phyloP scores from a whole-genome alignment of 1,284 basidiomycete species.

The Caloboletus firmus region DNA sequence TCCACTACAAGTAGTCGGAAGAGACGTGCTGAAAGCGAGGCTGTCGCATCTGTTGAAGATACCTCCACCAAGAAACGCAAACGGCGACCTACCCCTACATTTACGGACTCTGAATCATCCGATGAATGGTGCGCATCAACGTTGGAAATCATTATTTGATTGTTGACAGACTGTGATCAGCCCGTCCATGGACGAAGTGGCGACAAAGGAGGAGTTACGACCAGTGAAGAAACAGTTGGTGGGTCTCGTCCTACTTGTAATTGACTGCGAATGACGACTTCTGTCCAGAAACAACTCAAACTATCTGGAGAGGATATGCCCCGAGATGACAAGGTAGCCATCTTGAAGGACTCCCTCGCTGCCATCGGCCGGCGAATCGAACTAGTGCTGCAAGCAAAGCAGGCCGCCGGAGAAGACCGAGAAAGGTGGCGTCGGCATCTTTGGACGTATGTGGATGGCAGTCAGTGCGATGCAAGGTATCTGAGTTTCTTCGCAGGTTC shows the following conservation, averaged over 20 bases:
- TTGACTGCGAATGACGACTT: slow-evolving; percentile 9
- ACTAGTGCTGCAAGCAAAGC: slow-evolving; percentile 74
- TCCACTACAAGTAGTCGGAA: slow-evolving; percentile 61
- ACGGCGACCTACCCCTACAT: slow-evolving; percentile 85
- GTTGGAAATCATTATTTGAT: neutral
- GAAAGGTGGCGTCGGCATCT: slow-evolving; percentile 91
- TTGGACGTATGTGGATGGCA: slow-evolving; percentile 76
- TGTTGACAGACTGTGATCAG: slow-evolving; percentile 40
- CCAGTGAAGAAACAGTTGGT: slow-evolving; percentile 97
- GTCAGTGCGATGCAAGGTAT: neutral
- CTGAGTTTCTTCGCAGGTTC: slow-evolving; percentile 53
- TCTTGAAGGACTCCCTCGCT: slow-evolving; percentile 93
- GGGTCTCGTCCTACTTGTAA: slow-evolving; percentile 31
- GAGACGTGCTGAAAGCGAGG: slow-evolving; percentile 79
- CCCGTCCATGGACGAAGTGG: slow-evolving; percentile 93
- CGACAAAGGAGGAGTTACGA: slow-evolving; percentile 93
- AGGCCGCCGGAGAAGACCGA: slow-evolving; percentile 72
- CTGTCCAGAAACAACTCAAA: slow-evolving; percentile 86
- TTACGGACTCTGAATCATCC: slow-evolving; percentile 86
- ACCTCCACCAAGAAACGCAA: slow-evolving; percentile 70
- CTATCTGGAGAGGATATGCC: slow-evolving; percentile 89
- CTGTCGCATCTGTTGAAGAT: slow-evolving; percentile 76
- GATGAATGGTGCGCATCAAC: slow-evolving; percentile 74
- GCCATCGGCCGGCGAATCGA: slow-evolving; percentile 95
- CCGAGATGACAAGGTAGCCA: slow-evolving; percentile 92